These are phyloP conservation scores for Aspergillus asperescens DNA, from an alignment of 495 filamentous ascomycete genomes.

Conservation along the genomic window DNA sequence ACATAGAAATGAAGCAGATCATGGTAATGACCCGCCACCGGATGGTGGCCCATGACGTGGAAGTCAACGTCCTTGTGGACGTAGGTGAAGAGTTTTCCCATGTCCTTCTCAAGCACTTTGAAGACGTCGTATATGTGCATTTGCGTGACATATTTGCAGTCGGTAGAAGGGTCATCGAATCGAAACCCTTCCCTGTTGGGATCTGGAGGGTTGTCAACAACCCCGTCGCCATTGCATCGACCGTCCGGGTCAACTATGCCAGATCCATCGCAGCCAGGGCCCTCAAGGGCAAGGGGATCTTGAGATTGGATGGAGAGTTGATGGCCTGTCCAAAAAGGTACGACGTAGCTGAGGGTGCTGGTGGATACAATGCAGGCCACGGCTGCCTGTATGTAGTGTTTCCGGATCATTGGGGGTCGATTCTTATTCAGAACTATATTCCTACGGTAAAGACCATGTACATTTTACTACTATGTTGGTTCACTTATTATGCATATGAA, in stretches of 20 bases:
- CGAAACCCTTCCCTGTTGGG: constrained; percentile 28
- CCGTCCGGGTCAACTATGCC: constrained; percentile 11
- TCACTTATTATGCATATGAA: background rate
- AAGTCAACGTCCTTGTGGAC: constrained; percentile 35
- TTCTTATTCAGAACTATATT: background rate
- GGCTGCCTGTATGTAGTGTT: background rate
- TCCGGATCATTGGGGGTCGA: background rate
- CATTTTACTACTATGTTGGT: background rate
- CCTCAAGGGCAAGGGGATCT: constrained; percentile 6
- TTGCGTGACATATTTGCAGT: constrained; percentile 34
- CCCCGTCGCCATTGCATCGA: constrained; percentile 13
- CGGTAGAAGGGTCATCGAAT: constrained; percentile 32
- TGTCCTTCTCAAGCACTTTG: constrained; percentile 36
- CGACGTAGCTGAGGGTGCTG: background rate
- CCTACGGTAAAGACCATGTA: background rate
- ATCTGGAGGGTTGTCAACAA: constrained; percentile 15
- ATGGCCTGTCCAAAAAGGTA: background rate
- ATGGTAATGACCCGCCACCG: constrained; percentile 31
- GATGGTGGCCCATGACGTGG: constrained; percentile 34
- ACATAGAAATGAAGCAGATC: constrained; percentile 38
- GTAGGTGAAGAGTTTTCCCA: constrained; percentile 31
- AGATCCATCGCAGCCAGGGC: constrained; percentile 11
- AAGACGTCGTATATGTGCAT: constrained; percentile 37
- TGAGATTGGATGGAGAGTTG: background rate
- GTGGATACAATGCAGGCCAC: background rate